phyloP scores from a whole-genome alignment of 2,329 filamentous ascomycete species.

The Pyricularia sp. region DNA sequence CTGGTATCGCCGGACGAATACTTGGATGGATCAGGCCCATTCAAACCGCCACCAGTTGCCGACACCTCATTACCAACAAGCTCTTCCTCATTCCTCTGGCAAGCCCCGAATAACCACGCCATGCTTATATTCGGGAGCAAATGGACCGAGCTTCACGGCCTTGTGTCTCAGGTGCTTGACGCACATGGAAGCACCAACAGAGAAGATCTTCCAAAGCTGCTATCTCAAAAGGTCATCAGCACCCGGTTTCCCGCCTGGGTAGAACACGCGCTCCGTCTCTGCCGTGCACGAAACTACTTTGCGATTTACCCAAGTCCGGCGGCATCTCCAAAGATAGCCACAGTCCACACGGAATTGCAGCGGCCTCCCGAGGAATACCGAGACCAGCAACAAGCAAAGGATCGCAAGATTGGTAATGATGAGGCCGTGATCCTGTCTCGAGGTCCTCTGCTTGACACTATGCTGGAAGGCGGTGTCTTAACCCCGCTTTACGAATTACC shows the following conservation, averaged over 20 bases:
- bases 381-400: slow-evolving; percentile 14
- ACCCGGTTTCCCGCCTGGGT: slow-evolving; percentile 66
- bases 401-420: slow-evolving; percentile 13
- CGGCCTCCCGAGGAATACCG: slow-evolving; percentile 61
- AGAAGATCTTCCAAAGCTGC: slow-evolving; percentile 23
- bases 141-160: slow-evolving; percentile 79
- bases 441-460: slow-evolving; percentile 39
- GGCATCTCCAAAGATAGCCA: slow-evolving; percentile 48
- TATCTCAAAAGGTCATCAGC: slow-evolving; percentile 47
- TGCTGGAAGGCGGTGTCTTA: slow-evolving; percentile 33
- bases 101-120: slow-evolving; percentile 75
- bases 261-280: slow-evolving; percentile 68
- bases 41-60: slow-evolving; percentile 30
- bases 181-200: slow-evolving; percentile 19
- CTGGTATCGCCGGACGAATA: slow-evolving; percentile 61
- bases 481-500: slow-evolving; percentile 40
- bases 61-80: slow-evolving; percentile 7
- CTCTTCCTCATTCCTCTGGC: slow-evolving; percentile 65
- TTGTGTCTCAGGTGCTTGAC: slow-evolving; percentile 56
- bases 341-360: slow-evolving; percentile 68
- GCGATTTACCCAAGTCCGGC: slow-evolving; percentile 66
- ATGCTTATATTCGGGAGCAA: slow-evolving; percentile 74
- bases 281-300: slow-evolving; percentile 66
- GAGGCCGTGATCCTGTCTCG: slow-evolving; percentile 27
- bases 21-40: slow-evolving; percentile 49